Percentiles rank a stretch among this genome's conserved stretches.
These are phyloP conservation scores for Vaccinium corymbosum DNA, from an alignment of 148 eudicot species.

Conservation along the genomic window DNA sequence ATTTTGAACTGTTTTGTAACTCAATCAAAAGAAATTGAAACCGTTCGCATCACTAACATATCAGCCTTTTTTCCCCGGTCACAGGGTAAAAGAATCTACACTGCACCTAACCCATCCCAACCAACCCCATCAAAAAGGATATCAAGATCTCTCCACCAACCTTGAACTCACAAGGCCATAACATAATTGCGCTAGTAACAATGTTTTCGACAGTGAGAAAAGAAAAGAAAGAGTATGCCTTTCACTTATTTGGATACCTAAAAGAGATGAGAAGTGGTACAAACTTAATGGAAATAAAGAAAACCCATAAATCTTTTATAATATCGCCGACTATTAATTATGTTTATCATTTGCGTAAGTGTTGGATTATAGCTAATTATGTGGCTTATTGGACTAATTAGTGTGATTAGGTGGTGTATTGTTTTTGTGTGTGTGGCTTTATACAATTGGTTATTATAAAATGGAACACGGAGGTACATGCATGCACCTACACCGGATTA, in stretches of 20 bases:
- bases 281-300: neutral
- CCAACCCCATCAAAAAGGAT: neutral
- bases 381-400: too few species aligned
- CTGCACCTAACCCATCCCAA: neutral
- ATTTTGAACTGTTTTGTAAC: neutral
- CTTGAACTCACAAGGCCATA: neutral
- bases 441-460: too few species aligned
- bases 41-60: neutral
- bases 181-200: neutral
- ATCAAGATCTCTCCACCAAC: neutral
- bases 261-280: neutral
- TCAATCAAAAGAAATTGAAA: neutral
- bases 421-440: too few species aligned
- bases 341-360: too few species aligned
- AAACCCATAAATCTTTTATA: too few species aligned
- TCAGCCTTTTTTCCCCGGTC: neutral
- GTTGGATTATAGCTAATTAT: too few species aligned
- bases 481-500: too few species aligned
- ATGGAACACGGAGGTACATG: too few species aligned
- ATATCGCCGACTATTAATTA: too few species aligned
- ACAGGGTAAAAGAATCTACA: neutral
- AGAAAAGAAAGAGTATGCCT: neutral
- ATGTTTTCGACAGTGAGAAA: neutral
- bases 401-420: too few species aligned
- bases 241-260: neutral